phyloP scores from a whole-genome alignment of 139 green algal species.

The Raphidocelis subcapitata region DNA sequence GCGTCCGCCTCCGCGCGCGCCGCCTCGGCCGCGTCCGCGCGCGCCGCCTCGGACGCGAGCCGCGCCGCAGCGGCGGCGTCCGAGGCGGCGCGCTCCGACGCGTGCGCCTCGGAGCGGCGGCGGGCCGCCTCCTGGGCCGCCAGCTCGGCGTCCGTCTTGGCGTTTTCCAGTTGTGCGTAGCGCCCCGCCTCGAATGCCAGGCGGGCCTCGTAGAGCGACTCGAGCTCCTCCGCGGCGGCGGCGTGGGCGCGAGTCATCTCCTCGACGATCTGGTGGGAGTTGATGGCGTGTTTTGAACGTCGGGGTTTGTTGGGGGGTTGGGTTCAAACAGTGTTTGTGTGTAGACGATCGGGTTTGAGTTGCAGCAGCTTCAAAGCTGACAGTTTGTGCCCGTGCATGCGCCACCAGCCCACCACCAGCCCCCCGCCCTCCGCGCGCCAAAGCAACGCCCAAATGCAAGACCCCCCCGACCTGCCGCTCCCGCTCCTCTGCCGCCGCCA shows the following conservation, averaged over 20 bases:
- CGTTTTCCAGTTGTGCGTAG: constrained; percentile 1
- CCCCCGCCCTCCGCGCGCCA: too few species aligned
- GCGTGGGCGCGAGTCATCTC: constrained; percentile 13
- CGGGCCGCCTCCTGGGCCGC: neutral
- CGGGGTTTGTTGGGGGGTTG: too few species aligned
- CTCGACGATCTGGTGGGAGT: constrained; percentile 10
- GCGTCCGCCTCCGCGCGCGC: constrained; percentile 9
- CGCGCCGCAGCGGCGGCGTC: neutral
- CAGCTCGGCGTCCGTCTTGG: constrained; percentile 1
- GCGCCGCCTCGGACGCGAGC: constrained; percentile 2
- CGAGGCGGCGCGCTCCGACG: too few species aligned
- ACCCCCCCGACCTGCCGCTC: constrained; percentile 25
- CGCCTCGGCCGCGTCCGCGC: constrained; percentile 8
- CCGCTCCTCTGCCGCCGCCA: neutral
- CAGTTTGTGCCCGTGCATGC: too few species aligned
- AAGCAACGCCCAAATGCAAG: too few species aligned
- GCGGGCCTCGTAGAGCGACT: constrained; percentile 23
- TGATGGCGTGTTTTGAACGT: too few species aligned
- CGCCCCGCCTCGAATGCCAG: constrained; percentile 12
- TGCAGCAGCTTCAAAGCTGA: too few species aligned
- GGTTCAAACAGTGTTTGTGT: too few species aligned
- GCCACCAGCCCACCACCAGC: too few species aligned
- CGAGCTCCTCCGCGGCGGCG: constrained; percentile 22
- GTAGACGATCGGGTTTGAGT: too few species aligned
- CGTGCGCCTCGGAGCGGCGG: too few species aligned